These are phyloP conservation scores for Harringtonia aguacate DNA, from an alignment of 2,329 filamentous ascomycete species.

Conservation along the genomic window DNA sequence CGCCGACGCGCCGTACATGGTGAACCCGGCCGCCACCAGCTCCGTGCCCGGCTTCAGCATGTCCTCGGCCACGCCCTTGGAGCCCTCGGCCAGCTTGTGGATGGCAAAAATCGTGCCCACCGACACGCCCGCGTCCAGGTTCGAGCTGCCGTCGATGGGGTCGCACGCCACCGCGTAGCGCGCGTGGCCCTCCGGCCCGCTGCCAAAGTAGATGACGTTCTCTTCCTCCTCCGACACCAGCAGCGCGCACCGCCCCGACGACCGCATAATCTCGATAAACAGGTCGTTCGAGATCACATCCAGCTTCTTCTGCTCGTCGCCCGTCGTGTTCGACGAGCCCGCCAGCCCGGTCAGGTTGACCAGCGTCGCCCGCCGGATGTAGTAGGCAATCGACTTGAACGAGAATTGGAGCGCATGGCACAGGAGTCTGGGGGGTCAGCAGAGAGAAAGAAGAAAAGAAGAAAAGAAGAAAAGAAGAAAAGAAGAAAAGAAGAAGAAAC, in stretches of 20 bases:
- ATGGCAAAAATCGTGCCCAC: slow-evolving; percentile 96
- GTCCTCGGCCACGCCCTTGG: slow-evolving; percentile 68
- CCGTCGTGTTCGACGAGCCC: slow-evolving; percentile 87
- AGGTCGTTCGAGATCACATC: slow-evolving; percentile 98
- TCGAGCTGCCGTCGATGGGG: slow-evolving; percentile 95
- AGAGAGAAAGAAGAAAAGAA: not conserved
- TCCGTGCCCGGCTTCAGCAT: slow-evolving; percentile 83
- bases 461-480: not conserved
- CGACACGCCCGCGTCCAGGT: slow-evolving; percentile 93
- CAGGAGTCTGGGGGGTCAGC: slow-evolving; percentile 54
- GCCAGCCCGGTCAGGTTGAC: slow-evolving; percentile 94
- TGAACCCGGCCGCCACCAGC: slow-evolving; percentile 92
- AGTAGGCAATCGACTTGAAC: slow-evolving; percentile 99
- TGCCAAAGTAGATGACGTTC: slow-evolving; percentile 77
- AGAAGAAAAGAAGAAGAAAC: not conserved
- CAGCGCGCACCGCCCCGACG: slow-evolving; percentile 79
- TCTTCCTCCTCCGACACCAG: slow-evolving; percentile 99
- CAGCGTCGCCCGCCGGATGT: slow-evolving; percentile 89
- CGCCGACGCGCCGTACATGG: slow-evolving; percentile 97
- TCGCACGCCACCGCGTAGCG: slow-evolving; percentile 95
- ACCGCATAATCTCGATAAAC: slow-evolving; percentile 91
- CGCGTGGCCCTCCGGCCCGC: slow-evolving; percentile 33
- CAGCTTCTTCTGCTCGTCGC: slow-evolving; percentile 98
- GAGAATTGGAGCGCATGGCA: slow-evolving; percentile 98
- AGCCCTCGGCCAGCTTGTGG: slow-evolving; percentile 75